Evolutionary conservation across 2,329 filamentous ascomycete genomes (phyloP), one percentile per base, ranked within the genome.

Genomic region (Raffaelea deltoideospora): DNA sequence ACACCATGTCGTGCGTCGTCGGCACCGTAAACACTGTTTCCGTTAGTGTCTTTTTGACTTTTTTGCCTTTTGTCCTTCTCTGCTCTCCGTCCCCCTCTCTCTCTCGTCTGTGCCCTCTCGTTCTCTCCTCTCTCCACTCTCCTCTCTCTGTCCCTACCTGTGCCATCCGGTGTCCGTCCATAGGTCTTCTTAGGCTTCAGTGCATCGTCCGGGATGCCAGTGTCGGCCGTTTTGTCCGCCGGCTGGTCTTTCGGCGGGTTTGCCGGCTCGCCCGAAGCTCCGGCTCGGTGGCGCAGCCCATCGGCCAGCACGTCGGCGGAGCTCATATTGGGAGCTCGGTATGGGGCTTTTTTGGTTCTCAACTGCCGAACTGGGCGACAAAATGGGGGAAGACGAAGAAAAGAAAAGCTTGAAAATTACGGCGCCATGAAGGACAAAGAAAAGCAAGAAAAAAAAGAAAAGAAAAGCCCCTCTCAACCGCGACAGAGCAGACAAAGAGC

Each of bases 1-100:
- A 93, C 48, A 98, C 88, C 90, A 98, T 96, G 61, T 98, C 90
- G 66, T 95, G 86, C 39, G 90, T 98, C 43, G 85, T 79, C 33
- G 90, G 90, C 37, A 98, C 90, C 40, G 85, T 80, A 55, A 98
- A 98, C 50, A 94, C 90, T 96, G 51, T n/a, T n/a, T n/a, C n/a
- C n/a, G n/a, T n/a, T n/a, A n/a, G n/a, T n/a, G n/a, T n/a, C n/a
- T n/a, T n/a, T n/a, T n/a, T n/a, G n/a, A n/a, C n/a, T n/a, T n/a
- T n/a, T n/a, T n/a, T n/a, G n/a, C n/a, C n/a, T n/a, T n/a, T n/a
- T n/a, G n/a, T n/a, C n/a, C n/a, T n/a, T n/a, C n/a, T n/a, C n/a
- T n/a, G n/a, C n/a, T n/a, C n/a, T n/a, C n/a, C n/a, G n/a, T n/a
- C n/a, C n/a, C n/a, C n/a, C n/a, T n/a, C n/a, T n/a, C n/a, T n/a